Evolutionary conservation across 192 early-diverging fungal genomes (phyloP).

Genomic region (Lobosporangium transversale): DNA sequence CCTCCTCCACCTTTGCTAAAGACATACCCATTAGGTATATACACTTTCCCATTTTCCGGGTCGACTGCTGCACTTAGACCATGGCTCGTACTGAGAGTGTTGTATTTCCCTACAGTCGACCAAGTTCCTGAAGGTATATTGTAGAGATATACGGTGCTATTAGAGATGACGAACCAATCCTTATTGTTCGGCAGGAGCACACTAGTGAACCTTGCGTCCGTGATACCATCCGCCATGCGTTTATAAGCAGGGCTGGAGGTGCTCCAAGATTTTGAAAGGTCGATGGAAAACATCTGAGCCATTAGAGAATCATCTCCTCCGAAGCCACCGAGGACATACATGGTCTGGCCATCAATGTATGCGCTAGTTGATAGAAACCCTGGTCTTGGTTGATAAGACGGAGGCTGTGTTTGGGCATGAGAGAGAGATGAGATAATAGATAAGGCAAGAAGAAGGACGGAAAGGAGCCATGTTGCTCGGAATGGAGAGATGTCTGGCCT

Average conservation of each 20-base stretch:
- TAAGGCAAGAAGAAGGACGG: not conserved
- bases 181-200: not conserved
- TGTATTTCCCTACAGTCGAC: not conserved
- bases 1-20: not conserved
- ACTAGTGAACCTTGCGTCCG: not conserved
- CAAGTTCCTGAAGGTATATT: not conserved
- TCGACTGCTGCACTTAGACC: constrained; percentile 7
- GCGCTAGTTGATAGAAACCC: not conserved
- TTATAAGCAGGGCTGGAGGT: constrained; percentile 1
- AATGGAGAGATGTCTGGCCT: not conserved
- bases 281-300: constrained; percentile 16
- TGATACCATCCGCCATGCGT: not conserved
- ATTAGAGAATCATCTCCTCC: not conserved
- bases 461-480: not conserved
- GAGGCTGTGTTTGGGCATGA: constrained; percentile 2
- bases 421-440: too few species aligned
- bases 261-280: constrained; percentile 11
- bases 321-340: constrained; percentile 18
- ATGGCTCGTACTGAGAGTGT: not conserved
- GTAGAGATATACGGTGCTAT: constrained; percentile 3
- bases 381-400: constrained; percentile 7
- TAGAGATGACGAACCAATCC: constrained; percentile 4
- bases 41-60: constrained; percentile 1
- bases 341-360: constrained; percentile 5
- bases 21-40: constrained; percentile 6